These are phyloP conservation scores for Toxoplasma gondii DNA, from an alignment of 169 alveolate species.

Conservation along the genomic window DNA sequence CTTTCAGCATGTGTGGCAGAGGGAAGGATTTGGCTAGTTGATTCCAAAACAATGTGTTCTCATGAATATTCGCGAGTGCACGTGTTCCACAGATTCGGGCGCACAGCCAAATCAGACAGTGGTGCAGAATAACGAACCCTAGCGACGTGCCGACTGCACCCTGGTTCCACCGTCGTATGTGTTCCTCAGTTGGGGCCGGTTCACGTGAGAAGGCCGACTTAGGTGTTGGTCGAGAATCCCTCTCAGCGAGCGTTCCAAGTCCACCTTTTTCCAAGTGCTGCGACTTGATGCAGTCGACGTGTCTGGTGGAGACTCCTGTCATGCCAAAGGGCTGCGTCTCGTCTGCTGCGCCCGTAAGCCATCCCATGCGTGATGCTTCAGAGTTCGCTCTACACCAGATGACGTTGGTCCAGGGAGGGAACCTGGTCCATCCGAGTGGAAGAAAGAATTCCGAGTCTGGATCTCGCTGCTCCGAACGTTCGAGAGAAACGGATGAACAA, in stretches of 20 bases:
- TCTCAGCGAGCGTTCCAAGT: not conserved
- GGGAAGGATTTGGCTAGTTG: no score
- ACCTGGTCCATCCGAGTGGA: no score
- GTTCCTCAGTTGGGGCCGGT: not conserved
- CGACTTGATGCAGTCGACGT: not conserved
- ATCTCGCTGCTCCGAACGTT: no score
- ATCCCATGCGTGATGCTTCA: not conserved
- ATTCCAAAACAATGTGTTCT: not conserved
- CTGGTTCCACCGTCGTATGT: not conserved
- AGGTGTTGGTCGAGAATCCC: not conserved
- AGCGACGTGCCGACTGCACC: constrained; percentile 11
- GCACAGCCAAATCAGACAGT: not conserved
- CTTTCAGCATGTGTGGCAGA: no score
- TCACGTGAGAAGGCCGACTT: not conserved
- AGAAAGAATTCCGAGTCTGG: no score
- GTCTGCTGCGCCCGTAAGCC: no score
- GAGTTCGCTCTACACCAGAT: no score
- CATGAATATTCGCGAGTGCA: not conserved
- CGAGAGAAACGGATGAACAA: no score
- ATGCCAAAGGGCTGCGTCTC: no score
- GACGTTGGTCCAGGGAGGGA: no score
- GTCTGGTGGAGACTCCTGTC: not conserved
- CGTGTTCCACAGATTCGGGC: not conserved
- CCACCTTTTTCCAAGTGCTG: not conserved
- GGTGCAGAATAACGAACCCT: not conserved